Base-by-base conservation (phyloP, 306 rosid genomes). In the Pueraria montana region DNA sequence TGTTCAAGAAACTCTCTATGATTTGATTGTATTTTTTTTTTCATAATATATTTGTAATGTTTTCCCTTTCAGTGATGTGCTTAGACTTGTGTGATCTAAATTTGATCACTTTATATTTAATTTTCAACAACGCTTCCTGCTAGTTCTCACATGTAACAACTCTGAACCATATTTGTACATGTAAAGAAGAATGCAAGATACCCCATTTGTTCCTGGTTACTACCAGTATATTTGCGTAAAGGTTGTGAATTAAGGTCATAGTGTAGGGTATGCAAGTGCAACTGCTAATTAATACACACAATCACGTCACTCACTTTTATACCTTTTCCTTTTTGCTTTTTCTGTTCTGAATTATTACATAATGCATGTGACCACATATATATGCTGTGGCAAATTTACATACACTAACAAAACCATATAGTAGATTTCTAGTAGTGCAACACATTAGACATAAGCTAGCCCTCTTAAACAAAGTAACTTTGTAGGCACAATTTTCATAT, bases 251-350 rank as follows among this genome's bases (percentile, higher is more conserved):
- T 53, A 53, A 62, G 40, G 68, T 13, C 68, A 62, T 6, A 11
- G 18, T 11, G 68, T 14, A 62, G 68, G 68, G 68, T 26, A 62
- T 62, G 68, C 68, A 62, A 62, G 68, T 62, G 68, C 68, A 26
- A 8, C n/a, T 62, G 40, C 68, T 27, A 66, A n/a, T 18, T 30
- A 63, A 30, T 32, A 20, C 49, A 38, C 50, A 36, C 72, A 38
- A 42, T 21, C 55, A 12, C 11, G 12, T 21, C 6, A 42, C 36
- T 2, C n/a, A 20, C 74, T 69, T 69, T 69, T 69, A 21, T 43
- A 21, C 34, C 50, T 69, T 69, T 42, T 69, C 30, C 52, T 38
- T 69, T 42, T 42, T 69, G 53, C 74, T 21, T 43, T 69, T 69
- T 69, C 55, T 69, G 74, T 66, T 68, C 34, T 20, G 32, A 40